phyloP scores from a whole-genome alignment of 805 yeast species.

The Myxozyma nipponensis region DNA sequence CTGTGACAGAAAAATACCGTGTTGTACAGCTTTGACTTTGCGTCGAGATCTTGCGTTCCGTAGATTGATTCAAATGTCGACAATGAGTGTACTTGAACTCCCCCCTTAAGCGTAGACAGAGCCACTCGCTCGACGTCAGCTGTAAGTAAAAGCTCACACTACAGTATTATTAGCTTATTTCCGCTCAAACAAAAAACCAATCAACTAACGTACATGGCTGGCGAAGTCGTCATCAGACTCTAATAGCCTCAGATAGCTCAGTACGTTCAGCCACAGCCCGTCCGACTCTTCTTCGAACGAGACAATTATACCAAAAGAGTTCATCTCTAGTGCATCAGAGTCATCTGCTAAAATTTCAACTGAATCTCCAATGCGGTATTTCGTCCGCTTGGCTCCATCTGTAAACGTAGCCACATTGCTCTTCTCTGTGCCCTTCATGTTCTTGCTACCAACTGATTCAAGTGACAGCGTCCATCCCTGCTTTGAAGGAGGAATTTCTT shows the following conservation, averaged over 20 bases:
- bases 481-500: too few relatives aligned
- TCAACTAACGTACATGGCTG: too few relatives aligned
- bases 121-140: neutral
- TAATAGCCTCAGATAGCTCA: constrained; percentile 2
- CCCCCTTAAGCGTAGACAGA: neutral
- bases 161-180: neutral
- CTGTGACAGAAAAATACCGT: neutral
- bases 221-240: too few relatives aligned
- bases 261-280: neutral
- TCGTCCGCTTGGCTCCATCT: too few relatives aligned
- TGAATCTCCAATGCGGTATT: constrained; percentile 7
- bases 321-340: constrained; percentile 1
- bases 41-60: neutral
- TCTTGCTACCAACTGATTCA: neutral
- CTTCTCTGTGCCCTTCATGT: neutral
- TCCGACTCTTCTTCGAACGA: constrained; percentile 2
- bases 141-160: neutral
- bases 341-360: constrained; percentile 2
- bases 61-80: constrained; percentile 1
- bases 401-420: neutral
- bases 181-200: neutral
- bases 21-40: neutral
- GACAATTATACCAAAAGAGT: constrained; percentile 5
- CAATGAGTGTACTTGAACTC: neutral
- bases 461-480: too few relatives aligned